phyloP scores from a whole-genome alignment of 2,329 filamentous ascomycete genomes.

The Neonectria ditissima region DNA sequence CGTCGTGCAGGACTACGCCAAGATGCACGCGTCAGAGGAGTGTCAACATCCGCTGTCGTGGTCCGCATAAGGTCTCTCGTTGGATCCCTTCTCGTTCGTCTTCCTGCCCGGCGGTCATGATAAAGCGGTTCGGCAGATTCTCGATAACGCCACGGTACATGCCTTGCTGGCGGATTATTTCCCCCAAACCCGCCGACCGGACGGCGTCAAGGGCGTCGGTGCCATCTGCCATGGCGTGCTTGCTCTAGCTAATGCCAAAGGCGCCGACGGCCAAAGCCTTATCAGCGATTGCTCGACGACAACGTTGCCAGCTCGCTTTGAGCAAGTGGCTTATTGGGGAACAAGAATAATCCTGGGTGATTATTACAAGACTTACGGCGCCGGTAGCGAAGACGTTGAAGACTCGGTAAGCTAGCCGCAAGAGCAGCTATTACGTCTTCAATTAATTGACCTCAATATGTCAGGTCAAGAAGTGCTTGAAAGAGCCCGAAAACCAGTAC shows the following conservation, averaged over 20 bases:
- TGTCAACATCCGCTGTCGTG: constrained; percentile 59
- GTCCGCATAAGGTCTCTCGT: constrained; percentile 56
- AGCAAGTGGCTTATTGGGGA: constrained; percentile 61
- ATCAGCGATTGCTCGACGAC: constrained; percentile 62
- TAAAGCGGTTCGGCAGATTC: constrained; percentile 62
- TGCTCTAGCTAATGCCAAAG: constrained; percentile 58
- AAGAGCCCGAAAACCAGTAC: constrained; percentile 51
- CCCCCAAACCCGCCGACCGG: constrained; percentile 58
- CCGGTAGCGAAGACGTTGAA: constrained; percentile 62
- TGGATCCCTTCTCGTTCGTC: constrained; percentile 45
- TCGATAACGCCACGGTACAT: constrained; percentile 61
- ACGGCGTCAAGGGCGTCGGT: constrained; percentile 55
- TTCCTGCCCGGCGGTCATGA: constrained; percentile 57
- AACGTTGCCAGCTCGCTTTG: constrained; percentile 61
- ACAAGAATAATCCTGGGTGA: constrained; percentile 63
- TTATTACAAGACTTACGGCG: constrained; percentile 68
- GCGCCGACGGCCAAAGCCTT: constrained; percentile 57
- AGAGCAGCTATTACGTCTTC: too few species aligned
- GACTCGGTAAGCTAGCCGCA: constrained; percentile 52
- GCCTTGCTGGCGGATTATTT: constrained; percentile 60
- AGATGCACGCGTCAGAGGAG: constrained; percentile 56
- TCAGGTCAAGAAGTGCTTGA: constrained; percentile 21
- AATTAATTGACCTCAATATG: too few species aligned
- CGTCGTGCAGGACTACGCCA: constrained; percentile 56
- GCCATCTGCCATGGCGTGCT: constrained; percentile 67